Base-by-base conservation (phyloP, 225 moss, liverwort and hornwort genomes). In the Bryum argenteum region DNA sequence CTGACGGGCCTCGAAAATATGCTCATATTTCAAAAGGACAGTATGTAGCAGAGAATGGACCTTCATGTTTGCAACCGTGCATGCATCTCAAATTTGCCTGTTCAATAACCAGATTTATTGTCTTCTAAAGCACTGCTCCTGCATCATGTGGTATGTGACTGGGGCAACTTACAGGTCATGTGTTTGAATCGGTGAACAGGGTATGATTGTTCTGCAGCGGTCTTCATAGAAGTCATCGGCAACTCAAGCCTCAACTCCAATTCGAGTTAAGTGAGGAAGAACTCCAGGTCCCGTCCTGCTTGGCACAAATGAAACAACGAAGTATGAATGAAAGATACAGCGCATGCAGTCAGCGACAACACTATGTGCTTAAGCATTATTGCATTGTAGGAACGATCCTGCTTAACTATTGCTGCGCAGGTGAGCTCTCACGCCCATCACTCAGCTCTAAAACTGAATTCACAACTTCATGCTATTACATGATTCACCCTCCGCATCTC, bases 351-450 rank as follows among this genome's bases (percentile, higher is more conserved):
- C 75, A 55, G 70, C 44, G 39, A 16, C 63, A 56, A 28, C 58
- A 62, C 50, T 57, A 16, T 45, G 28, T 56, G 68, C 37, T 51
- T 13, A 4, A 51, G 8, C 52, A 22, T 44, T 64, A 18, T 18
- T 54, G 65, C 52, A 60, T 54, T 52, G 54, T 22, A 70, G 48
- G 13, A 20, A 1, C 28, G 15, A 52, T 61, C 19, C 12, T 76
- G n/a, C 10, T 63, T 24, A 63, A 63, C 57, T 58, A 22, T 1
- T 38, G 62, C 26, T 33, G 61, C 58, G 71, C 63, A 75, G 75
- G 78, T 78, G 56, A 57, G 67, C 38, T 41, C 67, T 47, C 6
- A 67, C 42, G 11, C 63, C 42, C 50, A 24, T 26, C 37, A 54
- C 7, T 60, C 17, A 12, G 22, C 22, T 10, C 60, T 21, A 17